These are phyloP conservation scores for Antitrichia curtipendula DNA, from an alignment of 225 moss, liverwort and hornwort species.

Conservation along the genomic window DNA sequence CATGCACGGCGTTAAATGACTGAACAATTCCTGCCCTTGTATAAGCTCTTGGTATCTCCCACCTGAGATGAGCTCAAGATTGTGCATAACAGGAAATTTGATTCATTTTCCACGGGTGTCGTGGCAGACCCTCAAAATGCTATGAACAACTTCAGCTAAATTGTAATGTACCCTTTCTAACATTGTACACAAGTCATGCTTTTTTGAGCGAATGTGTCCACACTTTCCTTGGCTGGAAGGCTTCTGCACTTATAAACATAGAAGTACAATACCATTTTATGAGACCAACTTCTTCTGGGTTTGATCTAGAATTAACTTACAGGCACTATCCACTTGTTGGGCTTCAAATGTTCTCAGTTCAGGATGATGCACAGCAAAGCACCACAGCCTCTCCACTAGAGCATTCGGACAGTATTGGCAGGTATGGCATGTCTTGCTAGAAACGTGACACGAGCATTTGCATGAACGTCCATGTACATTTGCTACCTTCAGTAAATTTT, in stretches of 20 bases:
- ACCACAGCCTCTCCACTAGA: conserved; percentile 29
- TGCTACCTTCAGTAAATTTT: background rate
- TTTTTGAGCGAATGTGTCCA: background rate
- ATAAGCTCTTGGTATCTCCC: background rate
- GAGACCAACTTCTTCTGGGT: background rate
- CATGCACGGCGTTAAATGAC: background rate
- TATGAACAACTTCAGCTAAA: background rate
- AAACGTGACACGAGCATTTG: conserved; percentile 10
- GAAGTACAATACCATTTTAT: background rate
- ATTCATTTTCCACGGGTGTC: too few species aligned
- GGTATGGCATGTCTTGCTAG: background rate
- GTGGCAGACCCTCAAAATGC: too few species aligned
- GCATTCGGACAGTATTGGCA: conserved; percentile 10
- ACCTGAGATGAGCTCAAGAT: background rate
- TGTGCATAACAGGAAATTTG: background rate
- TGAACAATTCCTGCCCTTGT: background rate
- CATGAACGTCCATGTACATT: background rate
- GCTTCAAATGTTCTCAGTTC: background rate
- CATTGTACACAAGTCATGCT: background rate
- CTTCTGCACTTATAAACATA: background rate
- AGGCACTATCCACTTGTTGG: background rate
- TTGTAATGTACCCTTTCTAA: background rate
- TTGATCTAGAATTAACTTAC: background rate
- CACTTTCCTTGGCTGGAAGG: background rate
- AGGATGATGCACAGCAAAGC: background rate